Evolutionary conservation across 2,329 filamentous ascomycete genomes (phyloP).

Genomic region (Trichoderma semiorbis): DNA sequence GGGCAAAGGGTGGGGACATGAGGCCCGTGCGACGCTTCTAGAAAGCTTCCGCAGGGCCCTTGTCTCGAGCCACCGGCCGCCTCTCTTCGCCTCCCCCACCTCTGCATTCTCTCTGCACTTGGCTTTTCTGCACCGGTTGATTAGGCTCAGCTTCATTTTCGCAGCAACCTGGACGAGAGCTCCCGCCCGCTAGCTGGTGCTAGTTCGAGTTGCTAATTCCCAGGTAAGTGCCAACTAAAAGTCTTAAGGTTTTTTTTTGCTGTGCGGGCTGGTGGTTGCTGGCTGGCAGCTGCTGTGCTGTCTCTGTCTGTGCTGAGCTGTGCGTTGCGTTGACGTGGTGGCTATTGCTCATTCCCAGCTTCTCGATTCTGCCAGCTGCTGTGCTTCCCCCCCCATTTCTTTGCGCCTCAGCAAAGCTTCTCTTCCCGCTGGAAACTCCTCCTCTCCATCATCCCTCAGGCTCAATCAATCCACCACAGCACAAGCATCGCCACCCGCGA

Average conservation of each 20-base stretch:
- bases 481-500: not conserved
- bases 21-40: constrained; percentile 24
- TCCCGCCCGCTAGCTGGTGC: not conserved
- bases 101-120: not conserved
- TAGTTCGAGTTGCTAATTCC: not conserved
- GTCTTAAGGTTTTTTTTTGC: not conserved
- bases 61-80: constrained; percentile 1
- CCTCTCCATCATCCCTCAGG: not conserved
- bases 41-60: constrained; percentile 19
- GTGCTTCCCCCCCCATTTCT: not conserved
- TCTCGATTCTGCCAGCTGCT: not conserved
- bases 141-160: not conserved
- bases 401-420: not conserved
- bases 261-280: not conserved
- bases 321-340: not conserved
- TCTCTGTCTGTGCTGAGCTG: not conserved
- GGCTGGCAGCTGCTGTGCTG: not conserved
- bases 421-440: not conserved
- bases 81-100: not conserved
- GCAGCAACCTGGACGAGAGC: not conserved
- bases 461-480: not conserved
- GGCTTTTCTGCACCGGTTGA: not conserved
- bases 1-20: constrained; percentile 13
- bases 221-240: not conserved
- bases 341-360: not conserved